These are phyloP conservation scores for Scenedesmus sp. DNA, from an alignment of 163 green algal genomes.

Conservation along the genomic window DNA sequence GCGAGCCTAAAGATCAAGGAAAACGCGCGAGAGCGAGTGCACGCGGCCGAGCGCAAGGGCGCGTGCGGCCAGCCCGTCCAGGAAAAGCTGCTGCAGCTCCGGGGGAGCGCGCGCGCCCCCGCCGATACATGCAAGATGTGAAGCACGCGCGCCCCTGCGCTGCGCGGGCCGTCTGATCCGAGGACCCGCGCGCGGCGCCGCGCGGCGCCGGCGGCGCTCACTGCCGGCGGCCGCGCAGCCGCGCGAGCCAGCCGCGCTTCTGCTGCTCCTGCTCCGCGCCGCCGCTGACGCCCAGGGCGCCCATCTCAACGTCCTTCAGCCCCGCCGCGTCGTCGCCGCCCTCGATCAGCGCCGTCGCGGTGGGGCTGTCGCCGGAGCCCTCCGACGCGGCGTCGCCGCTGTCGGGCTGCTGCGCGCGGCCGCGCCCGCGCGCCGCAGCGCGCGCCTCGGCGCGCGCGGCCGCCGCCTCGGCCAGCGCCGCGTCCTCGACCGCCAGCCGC, in stretches of 20 bases:
- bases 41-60: too few relatives aligned
- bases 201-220: too few relatives aligned
- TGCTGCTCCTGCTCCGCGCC: not conserved
- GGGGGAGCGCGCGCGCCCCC: too few relatives aligned
- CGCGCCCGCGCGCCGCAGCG: not conserved
- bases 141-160: too few relatives aligned
- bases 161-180: too few relatives aligned
- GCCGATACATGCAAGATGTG: too few relatives aligned
- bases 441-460: not conserved
- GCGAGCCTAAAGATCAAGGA: too few relatives aligned
- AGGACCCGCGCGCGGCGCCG: too few relatives aligned
- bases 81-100: too few relatives aligned
- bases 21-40: too few relatives aligned
- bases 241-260: not conserved
- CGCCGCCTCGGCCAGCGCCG: not conserved
- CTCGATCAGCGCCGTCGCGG: not conserved
- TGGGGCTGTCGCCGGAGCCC: not conserved
- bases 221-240: not conserved
- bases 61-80: too few relatives aligned
- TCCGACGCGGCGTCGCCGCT: too few relatives aligned
- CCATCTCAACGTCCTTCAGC: constrained; percentile 11
- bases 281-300: not conserved
- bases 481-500: constrained; percentile 30
- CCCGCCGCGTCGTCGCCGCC: not conserved
- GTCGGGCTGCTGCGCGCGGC: not conserved